Conservation (phyloP, 768 basidiomycete species). For the Phaffia australis region DNA sequence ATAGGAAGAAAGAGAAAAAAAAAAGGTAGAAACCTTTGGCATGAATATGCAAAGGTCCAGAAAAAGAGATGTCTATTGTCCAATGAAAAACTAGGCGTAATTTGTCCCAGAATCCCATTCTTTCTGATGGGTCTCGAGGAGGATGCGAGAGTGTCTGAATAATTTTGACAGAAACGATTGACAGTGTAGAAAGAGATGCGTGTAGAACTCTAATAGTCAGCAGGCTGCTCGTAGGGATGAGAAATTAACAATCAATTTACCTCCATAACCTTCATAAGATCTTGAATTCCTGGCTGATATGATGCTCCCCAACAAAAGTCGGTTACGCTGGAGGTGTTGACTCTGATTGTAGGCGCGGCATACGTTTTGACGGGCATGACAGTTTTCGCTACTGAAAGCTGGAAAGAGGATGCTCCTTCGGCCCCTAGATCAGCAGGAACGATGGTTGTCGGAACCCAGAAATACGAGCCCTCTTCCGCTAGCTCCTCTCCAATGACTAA, state of each 20-base stretch:
- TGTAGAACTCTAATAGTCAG: background rate
- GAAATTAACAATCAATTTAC: background rate
- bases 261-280: conserved; percentile 71
- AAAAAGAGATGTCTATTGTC: conserved; percentile 57
- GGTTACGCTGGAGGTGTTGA: conserved; percentile 56
- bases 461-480: conserved; percentile 20
- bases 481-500: conserved; percentile 25
- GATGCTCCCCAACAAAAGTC: conserved; percentile 82
- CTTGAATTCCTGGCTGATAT: conserved; percentile 73
- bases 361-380: conserved; percentile 94
- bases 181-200: background rate
- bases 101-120: conserved; percentile 93
- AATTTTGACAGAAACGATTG: background rate
- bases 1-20: conserved; percentile 4
- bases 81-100: conserved; percentile 65
- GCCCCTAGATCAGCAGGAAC: conserved; percentile 49
- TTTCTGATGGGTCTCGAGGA: conserved; percentile 67
- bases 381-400: conserved; percentile 67
- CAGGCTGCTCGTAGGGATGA: background rate
- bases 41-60: conserved; percentile 56
- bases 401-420: conserved; percentile 47
- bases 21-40: conserved; percentile 58
- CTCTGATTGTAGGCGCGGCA: conserved; percentile 58
- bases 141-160: conserved; percentile 55
- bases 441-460: conserved; percentile 40